Percentiles rank a stretch among this genome's conserved stretches.
phyloP scores from a whole-genome alignment of 768 basidiomycete genomes.

The Collybiopsis confluens region DNA sequence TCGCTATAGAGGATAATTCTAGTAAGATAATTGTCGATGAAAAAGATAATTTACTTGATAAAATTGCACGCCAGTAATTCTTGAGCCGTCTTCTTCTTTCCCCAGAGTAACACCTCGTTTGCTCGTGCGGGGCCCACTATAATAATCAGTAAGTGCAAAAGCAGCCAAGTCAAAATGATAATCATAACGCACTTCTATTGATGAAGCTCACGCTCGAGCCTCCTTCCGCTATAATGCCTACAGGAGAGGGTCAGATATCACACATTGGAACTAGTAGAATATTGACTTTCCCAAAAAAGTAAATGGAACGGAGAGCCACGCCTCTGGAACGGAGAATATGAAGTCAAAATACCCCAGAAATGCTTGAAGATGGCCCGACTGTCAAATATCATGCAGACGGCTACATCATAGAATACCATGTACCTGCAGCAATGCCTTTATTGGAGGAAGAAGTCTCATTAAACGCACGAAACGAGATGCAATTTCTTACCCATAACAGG shows the following conservation, averaged over 20 bases:
- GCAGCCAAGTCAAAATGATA: not conserved
- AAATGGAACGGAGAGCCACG: constrained; percentile 65
- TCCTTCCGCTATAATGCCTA: constrained; percentile 65
- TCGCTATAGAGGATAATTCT: too few relatives aligned
- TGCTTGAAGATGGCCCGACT: constrained; percentile 29
- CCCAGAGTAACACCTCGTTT: constrained; percentile 69
- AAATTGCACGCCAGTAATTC: constrained; percentile 60
- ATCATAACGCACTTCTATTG: constrained; percentile 47
- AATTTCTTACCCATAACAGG: constrained; percentile 62
- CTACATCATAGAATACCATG: not conserved
- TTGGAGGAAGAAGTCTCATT: not conserved
- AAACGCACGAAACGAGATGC: not conserved
- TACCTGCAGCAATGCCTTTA: constrained; percentile 65
- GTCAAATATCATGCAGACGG: not conserved
- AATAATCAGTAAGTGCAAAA: not conserved
- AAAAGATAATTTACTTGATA: constrained; percentile 45
- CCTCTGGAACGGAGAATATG: constrained; percentile 58
- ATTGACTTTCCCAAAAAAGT: constrained; percentile 50
- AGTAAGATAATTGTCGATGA: not conserved
- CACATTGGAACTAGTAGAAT: not conserved
- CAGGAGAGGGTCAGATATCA: not conserved
- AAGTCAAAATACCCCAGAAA: constrained; percentile 75
- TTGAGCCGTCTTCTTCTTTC: constrained; percentile 57
- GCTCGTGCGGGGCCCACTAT: constrained; percentile 67
- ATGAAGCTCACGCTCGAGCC: constrained; percentile 68